Evolutionary conservation across 2,329 filamentous ascomycete species (phyloP), one percentile per base, ranked within the genome.

Genomic region (Tothia fuscella): DNA sequence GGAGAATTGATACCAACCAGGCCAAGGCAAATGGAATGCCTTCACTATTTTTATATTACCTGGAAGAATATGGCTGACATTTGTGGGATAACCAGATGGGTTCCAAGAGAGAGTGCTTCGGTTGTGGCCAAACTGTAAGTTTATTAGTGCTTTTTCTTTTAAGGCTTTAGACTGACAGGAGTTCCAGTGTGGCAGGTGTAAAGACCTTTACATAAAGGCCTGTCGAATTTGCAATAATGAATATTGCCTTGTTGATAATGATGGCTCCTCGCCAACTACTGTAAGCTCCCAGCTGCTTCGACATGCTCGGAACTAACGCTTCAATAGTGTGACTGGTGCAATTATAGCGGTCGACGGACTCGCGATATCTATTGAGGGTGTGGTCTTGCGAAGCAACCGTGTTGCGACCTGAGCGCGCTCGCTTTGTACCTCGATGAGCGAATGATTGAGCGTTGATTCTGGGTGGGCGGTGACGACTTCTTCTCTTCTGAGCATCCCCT

Each of bases 171-270:
- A 20, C 20, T 19, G 16, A 6, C 35, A n/a, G 14, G 16, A 38
- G 14, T n/a, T 30, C 9, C 14, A 46, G 44, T 47, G 45, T 28
- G 19, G 74, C 38, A 71, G 75, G 29, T 95, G 88, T 62, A 84
- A 86, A 53, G 64, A 72, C 20, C 62, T 70, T 32, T 84, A 79
- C 20, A 83, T 89, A 53, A 73, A 78, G 34, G 71, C 67, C 25
- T 95, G 88, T 57, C 71, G 67, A 46, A 71, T 71, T 45, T 94
- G 88, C 59, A 72, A 72, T 31, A 81, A 82, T 42, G 82, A 83
- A 40, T 94, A 93, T 58, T 95, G 88, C 58, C 71, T 81, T 46
- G 71, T 80, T 43, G 85, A 93, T 56, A 87, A 93, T 50, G 82
- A 87, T 50, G 83, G 84, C 13, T 89, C 82, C 30, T 83, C 80